Conservation (phyloP, 257 asterid species). For the Thymus quinquecostatus region DNA sequence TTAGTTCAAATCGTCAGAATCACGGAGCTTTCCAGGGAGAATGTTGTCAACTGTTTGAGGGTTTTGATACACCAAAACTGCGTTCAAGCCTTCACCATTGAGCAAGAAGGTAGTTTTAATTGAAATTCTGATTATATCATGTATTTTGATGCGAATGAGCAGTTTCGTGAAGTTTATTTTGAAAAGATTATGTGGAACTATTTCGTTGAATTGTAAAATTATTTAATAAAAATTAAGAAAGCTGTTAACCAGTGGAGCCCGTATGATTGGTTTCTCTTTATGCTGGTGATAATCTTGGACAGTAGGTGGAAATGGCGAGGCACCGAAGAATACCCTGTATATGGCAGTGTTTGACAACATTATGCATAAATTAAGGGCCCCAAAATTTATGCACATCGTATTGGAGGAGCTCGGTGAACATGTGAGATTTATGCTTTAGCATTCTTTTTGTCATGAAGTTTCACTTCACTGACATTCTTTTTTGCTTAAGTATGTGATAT, state of each 20-base stretch:
- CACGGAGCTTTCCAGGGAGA: constrained; percentile 65
- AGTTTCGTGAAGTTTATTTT: constrained; percentile 7
- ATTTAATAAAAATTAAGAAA: too few species aligned
- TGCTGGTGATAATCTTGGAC: constrained; percentile 11
- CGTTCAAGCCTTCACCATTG: constrained; percentile 69
- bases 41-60: constrained; percentile 66
- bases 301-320: constrained; percentile 37
- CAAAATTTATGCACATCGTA: constrained; percentile 71
- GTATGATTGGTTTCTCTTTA: constrained; percentile 15
- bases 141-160: not conserved
- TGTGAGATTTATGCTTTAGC: constrained; percentile 38
- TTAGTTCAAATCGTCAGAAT: constrained; percentile 50
- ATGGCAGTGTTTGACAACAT: constrained; percentile 72
- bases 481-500: constrained; percentile 3
- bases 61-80: constrained; percentile 89
- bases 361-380: constrained; percentile 72
- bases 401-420: constrained; percentile 73
- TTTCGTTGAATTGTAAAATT: too few species aligned
- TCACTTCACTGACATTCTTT: constrained; percentile 11
- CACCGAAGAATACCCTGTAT: constrained; percentile 58
- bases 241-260: not conserved
- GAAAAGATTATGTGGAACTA: not conserved
- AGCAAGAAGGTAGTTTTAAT: constrained; percentile 51
- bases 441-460: not conserved
- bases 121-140: constrained; percentile 2